Percentiles rank a stretch among this genome's conserved stretches.
phyloP scores from a whole-genome alignment of 2,329 filamentous ascomycete species.

The Arthrocladium fulminans region DNA sequence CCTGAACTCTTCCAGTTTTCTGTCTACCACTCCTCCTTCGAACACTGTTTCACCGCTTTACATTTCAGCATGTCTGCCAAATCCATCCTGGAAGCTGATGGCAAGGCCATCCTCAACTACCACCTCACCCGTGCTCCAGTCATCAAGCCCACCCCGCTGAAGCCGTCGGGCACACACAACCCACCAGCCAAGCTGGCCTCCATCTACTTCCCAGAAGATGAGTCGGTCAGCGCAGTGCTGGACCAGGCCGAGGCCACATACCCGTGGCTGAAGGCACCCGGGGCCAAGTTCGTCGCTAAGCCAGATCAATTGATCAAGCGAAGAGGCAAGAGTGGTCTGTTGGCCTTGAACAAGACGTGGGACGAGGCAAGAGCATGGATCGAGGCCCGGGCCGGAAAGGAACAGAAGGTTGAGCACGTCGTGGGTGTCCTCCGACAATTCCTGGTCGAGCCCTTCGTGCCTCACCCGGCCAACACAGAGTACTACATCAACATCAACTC shows the following conservation, averaged over 20 bases:
- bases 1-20: conserved; percentile 11
- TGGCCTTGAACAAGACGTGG: conserved; percentile 97
- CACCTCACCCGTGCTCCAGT: conserved; percentile 94
- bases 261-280: conserved; percentile 80
- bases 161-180: conserved; percentile 78
- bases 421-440: conserved; percentile 86
- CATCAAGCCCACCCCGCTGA: conserved; percentile 96
- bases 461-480: conserved; percentile 88
- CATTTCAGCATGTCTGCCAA: conserved; percentile 73
- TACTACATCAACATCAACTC: conserved; percentile 99
- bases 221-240: conserved; percentile 71
- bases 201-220: conserved; percentile 85
- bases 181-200: conserved; percentile 81
- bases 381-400: conserved; percentile 81
- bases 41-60: conserved; percentile 19
- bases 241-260: conserved; percentile 94
- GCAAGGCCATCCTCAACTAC: conserved; percentile 99
- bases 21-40: conserved; percentile 15
- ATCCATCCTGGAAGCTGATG: conserved; percentile 96
- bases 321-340: conserved; percentile 94
- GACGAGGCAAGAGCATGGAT: conserved; percentile 89
- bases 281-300: conserved; percentile 94
- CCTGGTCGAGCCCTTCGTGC: conserved; percentile 96
- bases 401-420: conserved; percentile 85
- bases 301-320: conserved; percentile 99